Conservation (phyloP, 2,329 filamentous ascomycete genomes). For the Didymella sp. region DNA sequence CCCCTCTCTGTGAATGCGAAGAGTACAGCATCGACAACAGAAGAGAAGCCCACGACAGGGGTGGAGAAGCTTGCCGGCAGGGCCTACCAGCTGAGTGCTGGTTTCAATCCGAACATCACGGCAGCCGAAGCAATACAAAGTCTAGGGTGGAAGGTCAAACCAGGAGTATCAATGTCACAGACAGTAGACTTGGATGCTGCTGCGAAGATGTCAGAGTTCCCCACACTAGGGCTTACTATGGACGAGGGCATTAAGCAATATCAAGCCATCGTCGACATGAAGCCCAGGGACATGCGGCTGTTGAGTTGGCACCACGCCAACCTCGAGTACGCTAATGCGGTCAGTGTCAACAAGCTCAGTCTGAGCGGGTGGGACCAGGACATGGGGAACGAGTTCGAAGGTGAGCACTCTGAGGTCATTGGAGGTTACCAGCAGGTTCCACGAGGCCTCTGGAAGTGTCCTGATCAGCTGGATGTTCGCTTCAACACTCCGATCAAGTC, state of each 20-base stretch:
- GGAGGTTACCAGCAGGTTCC: slow-evolving; percentile 94
- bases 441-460: slow-evolving; percentile 81
- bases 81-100: slow-evolving; percentile 71
- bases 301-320: slow-evolving; percentile 99
- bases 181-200: slow-evolving; percentile 75
- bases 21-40: slow-evolving; percentile 43
- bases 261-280: slow-evolving; percentile 79
- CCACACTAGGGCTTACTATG: slow-evolving; percentile 88
- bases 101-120: slow-evolving; percentile 71
- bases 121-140: slow-evolving; percentile 77
- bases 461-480: slow-evolving; percentile 76
- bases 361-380: slow-evolving; percentile 96
- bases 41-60: slow-evolving; percentile 59
- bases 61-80: slow-evolving; percentile 71
- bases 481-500: slow-evolving; percentile 75
- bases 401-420: slow-evolving; percentile 88
- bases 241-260: slow-evolving; percentile 92
- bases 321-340: slow-evolving; percentile 95
- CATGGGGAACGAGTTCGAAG: slow-evolving; percentile 96
- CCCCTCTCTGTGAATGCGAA: slow-evolving; percentile 57
- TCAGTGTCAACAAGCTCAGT: slow-evolving; percentile 84
- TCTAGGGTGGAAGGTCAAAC: slow-evolving; percentile 82
- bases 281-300: slow-evolving; percentile 83
- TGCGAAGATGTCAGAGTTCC: slow-evolving; percentile 65
- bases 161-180: slow-evolving; percentile 64